Conservation (phyloP, 2,329 filamentous ascomycete genomes). For the Dactylellina cionopaga region DNA sequence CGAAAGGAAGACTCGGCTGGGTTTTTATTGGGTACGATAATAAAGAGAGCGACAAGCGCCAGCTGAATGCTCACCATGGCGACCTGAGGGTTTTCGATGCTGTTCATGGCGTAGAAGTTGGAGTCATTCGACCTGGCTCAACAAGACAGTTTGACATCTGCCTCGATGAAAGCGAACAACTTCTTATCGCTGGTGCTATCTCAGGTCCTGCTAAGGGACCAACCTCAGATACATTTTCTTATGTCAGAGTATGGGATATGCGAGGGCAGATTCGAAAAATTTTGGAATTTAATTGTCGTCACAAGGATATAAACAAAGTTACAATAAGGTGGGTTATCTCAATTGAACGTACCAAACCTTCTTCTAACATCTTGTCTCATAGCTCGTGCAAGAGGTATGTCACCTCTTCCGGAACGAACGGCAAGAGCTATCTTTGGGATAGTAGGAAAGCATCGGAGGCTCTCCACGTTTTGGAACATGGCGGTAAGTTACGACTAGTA, state of each 20-base stretch:
- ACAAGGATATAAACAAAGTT: slow-evolving; percentile 56
- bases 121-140: slow-evolving; percentile 30
- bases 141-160: slow-evolving; percentile 54
- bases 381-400: slow-evolving; percentile 54
- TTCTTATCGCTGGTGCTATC: slow-evolving; percentile 44
- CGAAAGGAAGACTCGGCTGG: slow-evolving; percentile 44
- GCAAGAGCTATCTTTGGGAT: slow-evolving; percentile 55
- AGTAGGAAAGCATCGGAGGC: slow-evolving; percentile 23
- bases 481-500: slow-evolving; percentile 28
- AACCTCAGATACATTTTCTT: slow-evolving; percentile 35
- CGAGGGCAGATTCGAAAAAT: slow-evolving; percentile 12
- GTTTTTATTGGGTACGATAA: slow-evolving; percentile 56
- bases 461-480: slow-evolving; percentile 53
- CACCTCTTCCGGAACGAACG: slow-evolving; percentile 54
- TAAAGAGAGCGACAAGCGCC: slow-evolving; percentile 30
- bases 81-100: slow-evolving; percentile 55
- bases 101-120: slow-evolving; percentile 19
- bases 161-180: slow-evolving; percentile 35
- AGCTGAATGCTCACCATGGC: slow-evolving; percentile 32
- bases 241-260: slow-evolving; percentile 45
- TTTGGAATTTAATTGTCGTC: slow-evolving; percentile 48
- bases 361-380: slow-evolving; percentile 8
- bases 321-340: slow-evolving; percentile 54
- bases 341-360: neutral
- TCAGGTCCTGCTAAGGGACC: slow-evolving; percentile 19